Evolutionary conservation across 495 filamentous ascomycete species (phyloP), one percentile per base, ranked within the genome.

Genomic region (Pseudomonodictys pantanalensis): DNA sequence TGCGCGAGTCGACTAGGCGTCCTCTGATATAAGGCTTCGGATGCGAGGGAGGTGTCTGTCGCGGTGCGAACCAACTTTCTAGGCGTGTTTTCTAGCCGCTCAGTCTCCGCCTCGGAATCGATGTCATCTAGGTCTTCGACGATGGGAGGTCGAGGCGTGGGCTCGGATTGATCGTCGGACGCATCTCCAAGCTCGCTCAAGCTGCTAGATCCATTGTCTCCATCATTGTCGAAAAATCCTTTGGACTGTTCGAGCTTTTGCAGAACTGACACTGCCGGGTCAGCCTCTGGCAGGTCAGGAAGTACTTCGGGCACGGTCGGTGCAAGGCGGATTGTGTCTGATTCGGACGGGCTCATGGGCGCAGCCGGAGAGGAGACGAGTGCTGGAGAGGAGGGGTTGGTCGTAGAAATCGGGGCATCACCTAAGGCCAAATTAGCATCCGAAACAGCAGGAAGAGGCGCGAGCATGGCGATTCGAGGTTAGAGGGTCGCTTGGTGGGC

Each of bases 101-200:
- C 95, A 7, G 93, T 98, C 76, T 97, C 93, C 25, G 95, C 93
- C 73, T 98, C 93, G n/a, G 93, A 95, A 75, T 97, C 92, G 64
- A 87, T 87, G 56, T 86, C 85, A 52, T 78, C 70, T 7, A 67
- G 58, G 33, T 54, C 76, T 62, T 71, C 43, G 58, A 33, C 39
- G 9, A 41, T 24, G 17, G 46, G 30, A 2, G 55, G 43, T 32
- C 49, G 48, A 38, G 59, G 64, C 15, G 64, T 67, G 25, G 54
- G 59, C 50, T 59, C 80, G 53, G 81, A 79, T 61, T 85, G 81
- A 29, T 80, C 80, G n/a, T 84, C 83, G 5, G 78, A 79, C 22
- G 83, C 78, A 62, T 96, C 91, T 68, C 91, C 92, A 53, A 93
- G 87, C 60, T 97, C 93, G 76, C 93, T 98, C 64, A 98, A 79